Percentiles rank a stretch among this genome's conserved stretches.
These are phyloP conservation scores for Globisporangium splendens DNA, from an alignment of 352 stramenopile species.

Conservation along the genomic window DNA sequence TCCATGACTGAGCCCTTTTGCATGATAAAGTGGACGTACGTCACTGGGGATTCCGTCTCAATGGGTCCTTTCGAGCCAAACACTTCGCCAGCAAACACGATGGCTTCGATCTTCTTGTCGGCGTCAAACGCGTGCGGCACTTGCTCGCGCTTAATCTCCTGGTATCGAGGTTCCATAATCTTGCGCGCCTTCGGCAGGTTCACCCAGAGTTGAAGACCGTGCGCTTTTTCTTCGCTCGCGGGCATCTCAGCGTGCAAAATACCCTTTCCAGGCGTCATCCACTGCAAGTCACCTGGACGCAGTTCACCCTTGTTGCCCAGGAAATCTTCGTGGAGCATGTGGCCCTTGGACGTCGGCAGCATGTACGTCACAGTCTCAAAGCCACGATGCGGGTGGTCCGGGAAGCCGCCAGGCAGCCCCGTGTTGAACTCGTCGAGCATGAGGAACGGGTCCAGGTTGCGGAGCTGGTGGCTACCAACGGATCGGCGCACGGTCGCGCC, in stretches of 20 bases:
- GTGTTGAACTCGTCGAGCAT: conserved; percentile 61
- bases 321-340: conserved; percentile 88
- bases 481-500: conserved; percentile 55
- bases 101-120: conserved; percentile 17
- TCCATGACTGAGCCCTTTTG: conserved; percentile 7
- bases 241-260: too few relatives aligned
- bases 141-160: conserved; percentile 43
- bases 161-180: too few relatives aligned
- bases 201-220: too few relatives aligned
- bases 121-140: conserved; percentile 13
- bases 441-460: conserved; percentile 50
- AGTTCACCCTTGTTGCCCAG: conserved; percentile 50
- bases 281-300: conserved; percentile 46
- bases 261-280: conserved; percentile 43
- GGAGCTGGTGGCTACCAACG: conserved; percentile 43
- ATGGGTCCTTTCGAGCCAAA: conserved; percentile 18
- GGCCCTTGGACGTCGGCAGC: conserved; percentile 62
- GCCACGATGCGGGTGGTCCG: conserved; percentile 87
- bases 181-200: too few relatives aligned
- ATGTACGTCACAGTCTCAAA: conserved; percentile 93
- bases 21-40: conserved; percentile 27
- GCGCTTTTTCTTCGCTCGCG: too few relatives aligned
- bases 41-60: conserved; percentile 20
- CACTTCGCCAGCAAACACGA: conserved; percentile 26
- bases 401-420: conserved; percentile 75